Percentiles rank a stretch among this genome's conserved stretches.
phyloP scores from a whole-genome alignment of 495 filamentous ascomycete genomes.

The Penicillium manginii region DNA sequence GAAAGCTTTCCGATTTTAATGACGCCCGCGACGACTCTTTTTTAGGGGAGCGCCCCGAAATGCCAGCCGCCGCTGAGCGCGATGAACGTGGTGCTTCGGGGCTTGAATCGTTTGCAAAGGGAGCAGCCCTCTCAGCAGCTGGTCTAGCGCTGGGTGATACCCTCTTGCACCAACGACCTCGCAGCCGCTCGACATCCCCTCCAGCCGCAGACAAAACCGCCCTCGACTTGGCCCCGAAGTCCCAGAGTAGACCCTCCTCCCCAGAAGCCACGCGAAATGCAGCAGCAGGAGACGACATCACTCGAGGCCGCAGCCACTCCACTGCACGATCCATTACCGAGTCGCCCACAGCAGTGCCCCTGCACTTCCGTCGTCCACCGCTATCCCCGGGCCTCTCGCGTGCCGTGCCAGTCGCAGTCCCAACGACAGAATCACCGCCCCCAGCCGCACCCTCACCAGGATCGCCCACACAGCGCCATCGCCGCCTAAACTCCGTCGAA shows the following conservation, averaged over 20 bases:
- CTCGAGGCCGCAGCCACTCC: slow-evolving; percentile 35
- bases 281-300: slow-evolving; percentile 10
- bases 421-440: slow-evolving; percentile 21
- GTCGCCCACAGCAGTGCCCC: slow-evolving; percentile 54
- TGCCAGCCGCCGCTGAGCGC: slow-evolving; percentile 39
- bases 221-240: slow-evolving; percentile 37
- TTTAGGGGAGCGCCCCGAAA: slow-evolving; percentile 56
- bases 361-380: slow-evolving; percentile 53
- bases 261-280: slow-evolving; percentile 27
- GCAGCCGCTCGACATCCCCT: slow-evolving; percentile 44
- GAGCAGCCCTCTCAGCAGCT: slow-evolving; percentile 19
- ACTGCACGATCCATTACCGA: slow-evolving; percentile 35
- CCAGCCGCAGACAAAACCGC: slow-evolving; percentile 35
- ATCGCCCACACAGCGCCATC: slow-evolving; percentile 41
- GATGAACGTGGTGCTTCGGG: slow-evolving; percentile 45
- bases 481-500: slow-evolving; percentile 50
- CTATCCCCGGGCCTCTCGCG: slow-evolving; percentile 42
- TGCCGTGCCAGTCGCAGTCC: slow-evolving; percentile 31
- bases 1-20: slow-evolving; percentile 33
- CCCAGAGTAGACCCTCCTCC: slow-evolving; percentile 43
- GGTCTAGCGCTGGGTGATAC: slow-evolving; percentile 26
- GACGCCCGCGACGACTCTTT: slow-evolving; percentile 46
- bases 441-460: slow-evolving; percentile 26
- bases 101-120: slow-evolving; percentile 28
- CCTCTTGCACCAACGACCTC: slow-evolving; percentile 31